Conservation (phyloP, 345 rosid genomes). For the Lepidium africanum region DNA sequence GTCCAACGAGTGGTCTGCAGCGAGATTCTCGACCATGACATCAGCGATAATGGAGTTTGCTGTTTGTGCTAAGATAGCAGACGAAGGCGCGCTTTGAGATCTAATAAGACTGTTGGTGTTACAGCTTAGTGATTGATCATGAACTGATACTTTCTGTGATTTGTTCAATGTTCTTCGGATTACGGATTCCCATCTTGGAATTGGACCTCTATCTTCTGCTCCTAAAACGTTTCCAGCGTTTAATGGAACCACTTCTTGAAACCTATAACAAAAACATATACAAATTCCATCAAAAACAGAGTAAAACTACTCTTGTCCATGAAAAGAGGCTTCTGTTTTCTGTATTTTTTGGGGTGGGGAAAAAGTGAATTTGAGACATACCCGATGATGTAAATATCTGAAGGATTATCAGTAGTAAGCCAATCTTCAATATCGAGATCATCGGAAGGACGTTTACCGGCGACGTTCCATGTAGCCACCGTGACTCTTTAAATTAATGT, state of each 20-base stretch:
- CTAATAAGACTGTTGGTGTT: slow-evolving; percentile 20
- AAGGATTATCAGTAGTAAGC: slow-evolving; percentile 72
- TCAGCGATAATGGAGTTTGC: slow-evolving; percentile 68
- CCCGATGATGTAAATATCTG: slow-evolving; percentile 94
- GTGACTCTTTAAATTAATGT: slow-evolving; percentile 43
- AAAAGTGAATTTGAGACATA: slow-evolving; percentile 10
- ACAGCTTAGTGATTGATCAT: slow-evolving; percentile 38
- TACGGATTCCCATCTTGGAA: slow-evolving; percentile 84
- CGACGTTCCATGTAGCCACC: slow-evolving; percentile 95
- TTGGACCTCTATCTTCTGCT: slow-evolving; percentile 84
- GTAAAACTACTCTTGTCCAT: neutral
- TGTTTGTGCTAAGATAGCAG: slow-evolving; percentile 53
- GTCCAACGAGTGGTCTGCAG: slow-evolving; percentile 37
- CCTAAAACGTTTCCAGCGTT: slow-evolving; percentile 94
- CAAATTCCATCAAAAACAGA: neutral
- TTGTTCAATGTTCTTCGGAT: slow-evolving; percentile 87
- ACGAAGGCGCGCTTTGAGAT: slow-evolving; percentile 74
- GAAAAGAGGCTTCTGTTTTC: no score
- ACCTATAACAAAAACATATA: slow-evolving; percentile 30
- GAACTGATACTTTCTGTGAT: slow-evolving; percentile 44
- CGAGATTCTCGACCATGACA: slow-evolving; percentile 31
- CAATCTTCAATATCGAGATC: slow-evolving; percentile 80
- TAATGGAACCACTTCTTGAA: slow-evolving; percentile 96
- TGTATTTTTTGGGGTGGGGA: neutral
- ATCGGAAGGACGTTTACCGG: slow-evolving; percentile 69